A percentile compares a stretch with the other conserved stretches of the same genome.
Evolutionary conservation across 768 basidiomycete species (phyloP).

Genomic region (Pisolithus sp.): DNA sequence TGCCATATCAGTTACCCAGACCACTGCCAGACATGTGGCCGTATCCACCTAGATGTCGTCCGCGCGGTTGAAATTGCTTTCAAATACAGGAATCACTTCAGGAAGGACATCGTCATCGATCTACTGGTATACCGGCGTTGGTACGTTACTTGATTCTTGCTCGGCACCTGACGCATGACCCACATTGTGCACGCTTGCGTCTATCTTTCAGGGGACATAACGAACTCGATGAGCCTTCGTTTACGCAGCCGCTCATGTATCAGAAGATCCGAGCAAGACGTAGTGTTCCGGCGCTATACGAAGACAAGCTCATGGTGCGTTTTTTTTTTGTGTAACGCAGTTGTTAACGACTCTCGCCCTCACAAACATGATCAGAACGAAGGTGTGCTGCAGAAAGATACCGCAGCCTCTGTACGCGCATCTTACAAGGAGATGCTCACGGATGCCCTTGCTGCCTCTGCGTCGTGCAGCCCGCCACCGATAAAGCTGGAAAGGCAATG

Average conservation of each 20-base stretch:
- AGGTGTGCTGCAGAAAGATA: constrained; percentile 41
- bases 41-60: constrained; percentile 58
- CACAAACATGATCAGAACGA: constrained; percentile 11
- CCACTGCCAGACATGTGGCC: neutral
- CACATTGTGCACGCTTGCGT: neutral
- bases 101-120: constrained; percentile 88
- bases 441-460: constrained; percentile 44
- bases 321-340: neutral
- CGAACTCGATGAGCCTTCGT: constrained; percentile 79
- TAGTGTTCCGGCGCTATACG: constrained; percentile 78
- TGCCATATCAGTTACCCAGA: neutral
- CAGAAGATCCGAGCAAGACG: constrained; percentile 71
- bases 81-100: constrained; percentile 79
- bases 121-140: constrained; percentile 84
- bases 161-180: neutral
- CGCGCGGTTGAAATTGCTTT: constrained; percentile 86
- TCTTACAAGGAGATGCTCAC: constrained; percentile 62
- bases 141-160: constrained; percentile 28
- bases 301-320: constrained; percentile 68
- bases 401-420: constrained; percentile 45
- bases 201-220: constrained; percentile 63
- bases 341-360: neutral
- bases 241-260: constrained; percentile 91
- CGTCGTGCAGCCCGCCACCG: constrained; percentile 42
- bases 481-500: constrained; percentile 66